Evolutionary conservation across 768 basidiomycete species (phyloP).

Genomic region (Suillus luteus): DNA sequence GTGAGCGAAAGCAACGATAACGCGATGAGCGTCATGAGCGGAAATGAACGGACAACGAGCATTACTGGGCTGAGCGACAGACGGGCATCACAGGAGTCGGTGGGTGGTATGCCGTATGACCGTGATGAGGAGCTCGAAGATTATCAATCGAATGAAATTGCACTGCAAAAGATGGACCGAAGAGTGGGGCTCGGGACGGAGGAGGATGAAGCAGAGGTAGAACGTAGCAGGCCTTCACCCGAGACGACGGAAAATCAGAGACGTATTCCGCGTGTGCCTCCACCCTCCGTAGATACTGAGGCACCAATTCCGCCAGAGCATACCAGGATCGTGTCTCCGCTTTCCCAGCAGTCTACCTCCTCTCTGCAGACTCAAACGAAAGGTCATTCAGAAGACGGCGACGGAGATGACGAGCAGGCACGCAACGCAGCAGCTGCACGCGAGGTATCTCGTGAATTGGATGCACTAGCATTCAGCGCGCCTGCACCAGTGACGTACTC

Average conservation of each 20-base stretch:
- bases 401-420: conserved; percentile 50
- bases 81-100: conserved; percentile 4
- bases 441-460: conserved; percentile 66
- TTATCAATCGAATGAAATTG: conserved; percentile 15
- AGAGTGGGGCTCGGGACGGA: background rate
- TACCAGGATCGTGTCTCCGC: background rate
- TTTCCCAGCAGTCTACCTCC: conserved; percentile 10
- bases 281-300: conserved; percentile 38
- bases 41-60: conserved; percentile 1
- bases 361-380: conserved; percentile 13
- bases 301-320: background rate
- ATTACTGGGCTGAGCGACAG: conserved; percentile 6
- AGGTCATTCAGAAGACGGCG: conserved; percentile 13
- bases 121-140: conserved; percentile 19
- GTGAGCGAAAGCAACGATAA: conserved; percentile 6
- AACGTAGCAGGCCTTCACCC: conserved; percentile 3
- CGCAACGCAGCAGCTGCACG: conserved; percentile 68
- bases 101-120: conserved; percentile 27
- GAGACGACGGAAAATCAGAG: conserved; percentile 26
- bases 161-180: background rate
- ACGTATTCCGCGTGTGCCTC: conserved; percentile 39
- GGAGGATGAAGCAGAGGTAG: conserved; percentile 8
- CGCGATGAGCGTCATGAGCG: background rate
- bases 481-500: conserved; percentile 22
- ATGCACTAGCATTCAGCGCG: conserved; percentile 50